Conservation (phyloP, 148 eudicot genomes). For the Persicaria tinctoria region DNA sequence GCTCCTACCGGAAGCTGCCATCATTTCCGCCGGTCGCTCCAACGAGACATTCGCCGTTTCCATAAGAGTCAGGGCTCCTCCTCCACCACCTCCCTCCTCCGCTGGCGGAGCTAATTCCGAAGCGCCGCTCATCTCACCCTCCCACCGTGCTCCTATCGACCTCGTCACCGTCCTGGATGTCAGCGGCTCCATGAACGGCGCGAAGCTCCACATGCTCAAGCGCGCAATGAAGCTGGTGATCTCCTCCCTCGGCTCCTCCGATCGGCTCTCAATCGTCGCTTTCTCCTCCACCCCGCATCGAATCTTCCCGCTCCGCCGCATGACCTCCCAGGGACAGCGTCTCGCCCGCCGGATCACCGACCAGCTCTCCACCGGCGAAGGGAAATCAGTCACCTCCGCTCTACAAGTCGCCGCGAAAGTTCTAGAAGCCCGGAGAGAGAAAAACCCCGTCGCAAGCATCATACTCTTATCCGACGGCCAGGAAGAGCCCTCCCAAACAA, state of each 20-base stretch:
- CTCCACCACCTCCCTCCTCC: constrained; percentile 22
- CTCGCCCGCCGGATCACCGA: constrained; percentile 66
- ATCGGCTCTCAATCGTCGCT: constrained; percentile 71
- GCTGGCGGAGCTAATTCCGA: not conserved
- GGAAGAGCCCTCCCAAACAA: constrained; percentile 7
- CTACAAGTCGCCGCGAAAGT: constrained; percentile 63
- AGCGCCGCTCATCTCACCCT: constrained; percentile 16
- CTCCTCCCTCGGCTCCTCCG: constrained; percentile 50
- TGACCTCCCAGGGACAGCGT: constrained; percentile 53
- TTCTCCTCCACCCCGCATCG: constrained; percentile 58
- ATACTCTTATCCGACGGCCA: constrained; percentile 46
- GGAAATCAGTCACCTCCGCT: constrained; percentile 34
- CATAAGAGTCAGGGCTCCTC: constrained; percentile 51
- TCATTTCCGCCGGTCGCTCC: constrained; percentile 47
- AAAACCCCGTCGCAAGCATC: constrained; percentile 47
- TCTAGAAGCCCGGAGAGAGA: constrained; percentile 66
- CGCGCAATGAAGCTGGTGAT: constrained; percentile 53
- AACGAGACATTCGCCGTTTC: constrained; percentile 63
- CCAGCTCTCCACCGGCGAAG: constrained; percentile 36
- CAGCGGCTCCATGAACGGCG: constrained; percentile 39
- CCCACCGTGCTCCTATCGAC: constrained; percentile 71
- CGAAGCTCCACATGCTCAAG: constrained; percentile 34
- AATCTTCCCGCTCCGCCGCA: constrained; percentile 53
- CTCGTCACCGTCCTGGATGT: constrained; percentile 73
- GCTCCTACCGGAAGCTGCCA: constrained; percentile 59